Percentiles rank a stretch among this genome's conserved stretches.
Evolutionary conservation across 2,329 filamentous ascomycete genomes (phyloP).

Genomic region (Escovopsis weberi): DNA sequence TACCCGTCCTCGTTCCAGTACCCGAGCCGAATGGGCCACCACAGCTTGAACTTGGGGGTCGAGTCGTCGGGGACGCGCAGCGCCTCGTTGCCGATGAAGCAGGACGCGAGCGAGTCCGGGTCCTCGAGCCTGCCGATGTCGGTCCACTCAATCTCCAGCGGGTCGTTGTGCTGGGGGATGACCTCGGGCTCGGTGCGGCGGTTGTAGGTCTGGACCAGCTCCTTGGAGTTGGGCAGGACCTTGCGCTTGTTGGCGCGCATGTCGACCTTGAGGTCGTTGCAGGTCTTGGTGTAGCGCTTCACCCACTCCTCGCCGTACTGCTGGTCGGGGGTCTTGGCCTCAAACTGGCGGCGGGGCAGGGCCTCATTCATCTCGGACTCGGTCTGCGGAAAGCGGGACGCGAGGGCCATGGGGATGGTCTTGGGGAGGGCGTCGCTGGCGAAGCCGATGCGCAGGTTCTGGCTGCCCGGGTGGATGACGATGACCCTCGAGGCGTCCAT

Average conservation of each 20-base stretch:
- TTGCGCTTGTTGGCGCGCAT: conserved; percentile 92
- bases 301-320: conserved; percentile 74
- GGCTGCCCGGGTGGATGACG: conserved; percentile 87
- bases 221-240: conserved; percentile 93
- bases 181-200: conserved; percentile 67
- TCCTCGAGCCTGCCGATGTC: conserved; percentile 55
- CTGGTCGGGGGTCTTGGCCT: conserved; percentile 52
- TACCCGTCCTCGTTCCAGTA: conserved; percentile 90
- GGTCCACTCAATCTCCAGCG: conserved; percentile 89
- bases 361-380: conserved; percentile 75
- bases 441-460: conserved; percentile 86
- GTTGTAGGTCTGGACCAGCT: conserved; percentile 91
- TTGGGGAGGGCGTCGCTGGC: conserved; percentile 93
- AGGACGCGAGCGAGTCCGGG: conserved; percentile 44
- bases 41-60: conserved; percentile 75
- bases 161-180: conserved; percentile 90
- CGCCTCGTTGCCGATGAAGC: conserved; percentile 70
- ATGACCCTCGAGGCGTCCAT: conserved; percentile 78
- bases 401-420: conserved; percentile 85
- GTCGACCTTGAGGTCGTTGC: conserved; percentile 70
- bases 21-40: conserved; percentile 80
- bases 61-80: conserved; percentile 82
- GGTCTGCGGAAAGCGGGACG: conserved; percentile 59
- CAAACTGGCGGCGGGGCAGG: conserved; percentile 56
- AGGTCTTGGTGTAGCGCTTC: conserved; percentile 67